These are phyloP conservation scores for Russula dissimulans DNA, from an alignment of 768 basidiomycete species.

Conservation along the genomic window DNA sequence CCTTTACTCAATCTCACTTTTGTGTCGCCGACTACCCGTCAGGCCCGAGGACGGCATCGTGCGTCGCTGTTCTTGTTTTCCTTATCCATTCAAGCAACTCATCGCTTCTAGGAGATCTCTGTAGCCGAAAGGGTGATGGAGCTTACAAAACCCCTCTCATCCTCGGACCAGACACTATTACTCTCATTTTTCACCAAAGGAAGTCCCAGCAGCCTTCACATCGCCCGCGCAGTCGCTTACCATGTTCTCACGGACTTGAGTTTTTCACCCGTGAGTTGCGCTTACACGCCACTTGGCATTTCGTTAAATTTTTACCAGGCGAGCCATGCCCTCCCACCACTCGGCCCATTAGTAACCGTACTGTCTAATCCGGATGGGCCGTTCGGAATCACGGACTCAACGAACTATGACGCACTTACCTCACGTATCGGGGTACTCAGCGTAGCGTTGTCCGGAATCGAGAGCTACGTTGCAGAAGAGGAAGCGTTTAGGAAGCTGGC, in stretches of 20 bases:
- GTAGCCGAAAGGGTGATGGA: slow-evolving; percentile 39
- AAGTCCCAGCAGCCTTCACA: slow-evolving; percentile 39
- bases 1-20: slow-evolving; percentile 36
- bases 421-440: slow-evolving; percentile 49
- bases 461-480: slow-evolving; percentile 47
- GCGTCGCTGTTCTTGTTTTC: neutral
- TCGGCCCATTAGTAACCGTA: slow-evolving; percentile 45
- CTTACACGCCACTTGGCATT: slow-evolving; percentile 2
- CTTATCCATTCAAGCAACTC: neutral
- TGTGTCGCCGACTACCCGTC: slow-evolving; percentile 35
- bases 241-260: slow-evolving; percentile 33
- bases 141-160: slow-evolving; percentile 33
- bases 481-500: slow-evolving; percentile 1
- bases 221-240: slow-evolving; percentile 52
- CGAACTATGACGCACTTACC: slow-evolving; percentile 53
- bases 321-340: slow-evolving; percentile 40
- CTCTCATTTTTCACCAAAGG: slow-evolving; percentile 45
- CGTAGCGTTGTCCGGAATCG: slow-evolving; percentile 48
- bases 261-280: neutral
- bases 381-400: slow-evolving; percentile 21
- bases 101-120: slow-evolving; percentile 33
- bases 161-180: slow-evolving; percentile 42
- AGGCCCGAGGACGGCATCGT: slow-evolving; percentile 19
- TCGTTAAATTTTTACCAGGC: neutral
- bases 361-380: slow-evolving; percentile 36